These are phyloP conservation scores for Picochlorum sp. DNA, from an alignment of 139 green algal species.

Conservation along the genomic window DNA sequence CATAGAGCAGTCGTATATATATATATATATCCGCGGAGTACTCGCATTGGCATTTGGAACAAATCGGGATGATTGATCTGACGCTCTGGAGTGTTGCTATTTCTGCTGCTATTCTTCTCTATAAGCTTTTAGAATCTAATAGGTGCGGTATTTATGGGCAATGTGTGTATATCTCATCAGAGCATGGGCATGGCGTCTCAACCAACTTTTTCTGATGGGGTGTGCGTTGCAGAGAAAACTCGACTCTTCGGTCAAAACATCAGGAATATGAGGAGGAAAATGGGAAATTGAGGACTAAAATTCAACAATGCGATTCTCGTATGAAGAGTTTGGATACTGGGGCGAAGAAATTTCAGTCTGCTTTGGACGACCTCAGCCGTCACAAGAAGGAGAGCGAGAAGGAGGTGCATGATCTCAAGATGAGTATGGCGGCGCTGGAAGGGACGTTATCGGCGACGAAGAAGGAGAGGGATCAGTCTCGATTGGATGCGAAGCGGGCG, in stretches of 20 bases:
- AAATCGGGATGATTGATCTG: too few relatives aligned
- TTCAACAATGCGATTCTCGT: not conserved
- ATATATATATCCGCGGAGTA: too few relatives aligned
- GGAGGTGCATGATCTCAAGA: not conserved
- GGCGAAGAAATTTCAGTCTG: conserved; percentile 1
- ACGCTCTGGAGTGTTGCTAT: too few relatives aligned
- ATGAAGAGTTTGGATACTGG: conserved; percentile 4
- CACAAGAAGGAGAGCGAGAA: conserved; percentile 5
- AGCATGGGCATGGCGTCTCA: not conserved
- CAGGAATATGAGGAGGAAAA: conserved; percentile 1
- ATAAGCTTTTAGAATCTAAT: conserved; percentile 11
- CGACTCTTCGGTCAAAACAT: not conserved
- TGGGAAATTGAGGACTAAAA: not conserved
- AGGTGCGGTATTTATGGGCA: not conserved
- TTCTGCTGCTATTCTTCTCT: not conserved
- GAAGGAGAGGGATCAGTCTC: conserved; percentile 5
- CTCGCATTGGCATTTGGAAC: too few relatives aligned
- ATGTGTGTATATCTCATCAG: not conserved
- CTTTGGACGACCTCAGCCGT: conserved; percentile 1
- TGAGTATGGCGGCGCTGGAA: not conserved
- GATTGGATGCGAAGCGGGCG: conserved; percentile 6
- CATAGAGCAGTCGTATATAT: too few relatives aligned
- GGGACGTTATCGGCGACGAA: not conserved
- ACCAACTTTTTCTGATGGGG: not conserved
- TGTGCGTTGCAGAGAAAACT: conserved; percentile 6